Base-by-base conservation (phyloP, 179 eudicot genomes). In the Gypsophila paniculata region DNA sequence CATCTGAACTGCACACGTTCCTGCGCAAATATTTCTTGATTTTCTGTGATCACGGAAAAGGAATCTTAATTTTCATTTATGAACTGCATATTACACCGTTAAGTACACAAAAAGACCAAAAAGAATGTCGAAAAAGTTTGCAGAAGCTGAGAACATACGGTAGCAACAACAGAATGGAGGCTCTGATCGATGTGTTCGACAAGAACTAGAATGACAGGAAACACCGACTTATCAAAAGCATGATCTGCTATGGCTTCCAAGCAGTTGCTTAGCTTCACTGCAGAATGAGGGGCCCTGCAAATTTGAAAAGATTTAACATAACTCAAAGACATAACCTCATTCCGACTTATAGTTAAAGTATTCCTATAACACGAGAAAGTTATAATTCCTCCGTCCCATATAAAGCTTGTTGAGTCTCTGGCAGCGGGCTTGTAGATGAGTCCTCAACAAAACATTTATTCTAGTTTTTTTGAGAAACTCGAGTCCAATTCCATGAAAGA, bases 201-300 rank as follows among this genome's bases (percentile, higher is more conserved):
- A 34, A 76, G 75, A 57, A 70, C 65, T 25, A 76, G 65, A 13
- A 70, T 57, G 61, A 76, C 57, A 23, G 74, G 79, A 19, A 26
- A 55, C 2, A 8, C 23, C 29, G 75, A 63, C 3, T 25, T 22
- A 9, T 18, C 13, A 17, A 74, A 74, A 58, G 77, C 77, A 2
- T 19, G 57, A 17, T 64, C 66, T 49, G 18, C 19, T 11, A 76
- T 71, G 26, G 58, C 72, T 23, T 46, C 6, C 67, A 76, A 76
- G 52, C 72, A 76, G 3, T 29, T 32, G 46, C 42, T 34, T 38
- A 76, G 17, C 38, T 52, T 38, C 19, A 39, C 25, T 39, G 61
- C 6, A 17, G 29, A 55, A 55, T 44, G 10, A 21, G 46, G 8
- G 6, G 38, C 15, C 75, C 70, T 65, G 9, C 67, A 54, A 36